These are phyloP conservation scores for Trematosphaeria pertusa DNA, from an alignment of 2,329 filamentous ascomycete species.

Conservation along the genomic window DNA sequence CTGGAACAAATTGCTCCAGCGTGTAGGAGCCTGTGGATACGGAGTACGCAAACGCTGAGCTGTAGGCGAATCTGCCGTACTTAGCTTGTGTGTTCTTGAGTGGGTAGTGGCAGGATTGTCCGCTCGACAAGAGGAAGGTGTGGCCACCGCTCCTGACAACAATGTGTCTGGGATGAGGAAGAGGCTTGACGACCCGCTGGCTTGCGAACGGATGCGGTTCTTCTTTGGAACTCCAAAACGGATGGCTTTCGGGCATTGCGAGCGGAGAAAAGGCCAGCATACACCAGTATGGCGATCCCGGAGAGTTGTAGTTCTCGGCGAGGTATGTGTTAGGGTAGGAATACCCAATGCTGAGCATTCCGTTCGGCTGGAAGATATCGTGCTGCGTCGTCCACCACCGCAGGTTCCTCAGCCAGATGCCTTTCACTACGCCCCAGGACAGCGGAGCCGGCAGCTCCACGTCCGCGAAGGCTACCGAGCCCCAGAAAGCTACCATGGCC, in stretches of 20 bases:
- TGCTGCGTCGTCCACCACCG: constrained; percentile 80
- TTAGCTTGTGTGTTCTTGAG: constrained; percentile 84
- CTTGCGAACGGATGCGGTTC: constrained; percentile 63
- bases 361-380: constrained; percentile 76
- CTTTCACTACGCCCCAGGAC: constrained; percentile 81
- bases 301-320: constrained; percentile 84
- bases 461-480: constrained; percentile 76
- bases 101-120: constrained; percentile 82
- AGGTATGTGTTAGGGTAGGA: constrained; percentile 82
- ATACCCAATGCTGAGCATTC: constrained; percentile 78
- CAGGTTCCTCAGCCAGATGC: constrained; percentile 74
- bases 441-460: constrained; percentile 75
- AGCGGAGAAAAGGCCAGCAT: constrained; percentile 79
- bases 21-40: constrained; percentile 78
- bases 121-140: constrained; percentile 73
- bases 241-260: constrained; percentile 71
- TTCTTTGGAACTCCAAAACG: constrained; percentile 76
- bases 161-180: constrained; percentile 76
- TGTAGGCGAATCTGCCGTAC: constrained; percentile 81
- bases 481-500: constrained; percentile 86
- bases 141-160: constrained; percentile 75
- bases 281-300: constrained; percentile 76
- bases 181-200: constrained; percentile 65
- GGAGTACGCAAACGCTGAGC: constrained; percentile 76
- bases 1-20: constrained; percentile 77